Percentiles rank a stretch among this genome's conserved stretches.
phyloP scores from a whole-genome alignment of 164 flowering plant species.

The Sextonia rubra region DNA sequence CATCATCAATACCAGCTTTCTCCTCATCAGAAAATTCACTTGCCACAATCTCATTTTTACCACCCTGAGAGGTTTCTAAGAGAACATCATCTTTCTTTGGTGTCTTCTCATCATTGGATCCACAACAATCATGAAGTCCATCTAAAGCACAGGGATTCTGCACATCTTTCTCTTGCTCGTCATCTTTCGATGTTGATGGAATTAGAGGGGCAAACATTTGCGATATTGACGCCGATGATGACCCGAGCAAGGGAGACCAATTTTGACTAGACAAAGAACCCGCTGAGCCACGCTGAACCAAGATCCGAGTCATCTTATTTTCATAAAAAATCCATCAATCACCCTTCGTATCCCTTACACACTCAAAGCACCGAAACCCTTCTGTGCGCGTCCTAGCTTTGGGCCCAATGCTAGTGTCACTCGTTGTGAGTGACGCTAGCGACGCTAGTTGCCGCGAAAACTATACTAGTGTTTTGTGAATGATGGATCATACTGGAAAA shows the following conservation, averaged over 20 bases:
- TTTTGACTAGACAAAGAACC: constrained; percentile 64
- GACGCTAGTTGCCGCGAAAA: no score
- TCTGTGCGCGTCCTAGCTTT: constrained; percentile 73
- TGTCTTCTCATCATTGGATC: constrained; percentile 29
- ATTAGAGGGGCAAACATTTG: constrained; percentile 24
- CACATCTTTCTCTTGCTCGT: constrained; percentile 45
- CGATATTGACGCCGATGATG: no score
- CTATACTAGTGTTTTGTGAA: no score
- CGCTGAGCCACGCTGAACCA: constrained; percentile 77
- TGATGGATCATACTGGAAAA: no score
- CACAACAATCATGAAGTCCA: constrained; percentile 35
- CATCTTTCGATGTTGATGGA: constrained; percentile 41
- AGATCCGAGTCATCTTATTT: constrained; percentile 70
- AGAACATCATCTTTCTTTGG: constrained; percentile 36
- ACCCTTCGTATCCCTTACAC: constrained; percentile 24
- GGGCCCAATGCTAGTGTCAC: no score
- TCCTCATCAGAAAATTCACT: constrained; percentile 33
- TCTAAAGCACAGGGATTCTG: constrained; percentile 35
- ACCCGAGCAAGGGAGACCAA: constrained; percentile 41
- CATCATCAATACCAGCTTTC: constrained; percentile 29
- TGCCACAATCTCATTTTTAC: constrained; percentile 18
- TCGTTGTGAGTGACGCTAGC: no score
- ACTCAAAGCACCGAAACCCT: constrained; percentile 13
- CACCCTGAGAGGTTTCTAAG: constrained; percentile 21
- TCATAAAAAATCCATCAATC: background rate